Evolutionary conservation across 495 filamentous ascomycete species (phyloP), one percentile per base, ranked within the genome.

Genomic region (Aspergillus ellipticus): DNA sequence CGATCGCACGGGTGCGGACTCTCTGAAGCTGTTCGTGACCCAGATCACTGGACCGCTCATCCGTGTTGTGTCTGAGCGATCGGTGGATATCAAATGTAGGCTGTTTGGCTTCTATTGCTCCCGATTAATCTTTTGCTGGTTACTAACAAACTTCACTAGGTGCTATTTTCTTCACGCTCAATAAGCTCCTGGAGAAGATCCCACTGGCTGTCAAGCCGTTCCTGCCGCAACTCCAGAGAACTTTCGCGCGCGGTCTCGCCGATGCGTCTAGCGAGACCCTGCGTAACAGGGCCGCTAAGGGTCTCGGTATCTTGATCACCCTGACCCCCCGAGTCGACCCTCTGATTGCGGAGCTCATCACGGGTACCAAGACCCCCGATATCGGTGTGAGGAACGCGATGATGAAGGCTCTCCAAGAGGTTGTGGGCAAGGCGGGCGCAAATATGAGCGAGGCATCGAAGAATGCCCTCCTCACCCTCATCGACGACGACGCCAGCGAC

Each of bases 31-130:
- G 19, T 97, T 95, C 63, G 94, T 97, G 52, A 97, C 92, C 17
- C 91, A 97, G 64, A 97, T 98, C 61, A 97, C 94, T 16, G 94
- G 94, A 67, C 95, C 94, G 11, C 82, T 98, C 24, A 98, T 98
- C 65, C 86, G 94, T 78, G 92, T 98, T 13, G 92, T 97, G 7
- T 96, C 94, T 1, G 94, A 98, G 63, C 82, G 92, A 42, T 97
- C 93, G 2, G 88, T 89, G 2, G 94, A 98, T 48, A 90, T 98
- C 73, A 97, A 95, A 72, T 78, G 79, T 79, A 72, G 57, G 74
- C 42, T 31, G 54, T 37, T 22, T 7, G 24, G 6, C 2, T 45
- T 49, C 24, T 24, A 22, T 24, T 31, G 6, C n/a, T 29, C 13
- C 16, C n/a, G 42, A 19, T 16, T 39, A 10, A 31, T 26, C 37